Evolutionary conservation across 1,139 yeast species (phyloP).

Genomic region (Candida pseudocylindracea): DNA sequence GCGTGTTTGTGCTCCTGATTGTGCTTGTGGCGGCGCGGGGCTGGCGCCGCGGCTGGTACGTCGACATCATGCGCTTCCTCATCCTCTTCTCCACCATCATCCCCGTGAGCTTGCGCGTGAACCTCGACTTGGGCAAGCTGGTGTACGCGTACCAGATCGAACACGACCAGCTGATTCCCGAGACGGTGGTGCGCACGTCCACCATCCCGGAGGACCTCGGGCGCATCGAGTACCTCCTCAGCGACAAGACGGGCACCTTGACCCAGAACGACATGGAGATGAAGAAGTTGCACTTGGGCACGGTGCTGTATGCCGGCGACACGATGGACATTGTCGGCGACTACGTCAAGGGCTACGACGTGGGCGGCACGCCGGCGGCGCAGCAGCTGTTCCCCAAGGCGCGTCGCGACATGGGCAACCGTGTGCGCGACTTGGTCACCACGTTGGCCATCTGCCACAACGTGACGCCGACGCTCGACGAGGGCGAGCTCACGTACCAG

Average conservation of each 20-base stretch:
- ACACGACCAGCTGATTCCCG: constrained; percentile 59
- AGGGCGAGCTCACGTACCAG: constrained; percentile 47
- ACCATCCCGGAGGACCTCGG: constrained; percentile 98
- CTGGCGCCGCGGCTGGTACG: constrained; percentile 53
- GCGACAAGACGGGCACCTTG: constrained; percentile 93
- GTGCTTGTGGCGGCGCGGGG: constrained; percentile 67
- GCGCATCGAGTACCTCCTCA: constrained; percentile 73
- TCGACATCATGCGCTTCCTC: constrained; percentile 73
- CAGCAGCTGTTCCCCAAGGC: constrained; percentile 5
- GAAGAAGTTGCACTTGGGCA: constrained; percentile 79
- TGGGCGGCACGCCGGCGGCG: constrained; percentile 4
- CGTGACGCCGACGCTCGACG: constrained; percentile 66
- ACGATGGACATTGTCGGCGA: constrained; percentile 75
- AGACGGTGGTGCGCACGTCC: constrained; percentile 85
- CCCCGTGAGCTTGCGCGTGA: constrained; percentile 88
- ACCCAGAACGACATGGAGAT: constrained; percentile 98
- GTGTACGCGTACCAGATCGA: constrained; percentile 94
- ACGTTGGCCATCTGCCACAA: constrained; percentile 88
- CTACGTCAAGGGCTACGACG: constrained; percentile 22
- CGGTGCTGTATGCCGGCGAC: constrained; percentile 82
- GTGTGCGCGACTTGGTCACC: constrained; percentile 60
- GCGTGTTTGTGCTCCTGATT: constrained; percentile 62
- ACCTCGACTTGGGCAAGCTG: constrained; percentile 84
- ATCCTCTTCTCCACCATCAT: constrained; percentile 87
- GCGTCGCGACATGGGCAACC: constrained; percentile 36